Evolutionary conservation across 768 basidiomycete species (phyloP).

Genomic region (Amanita muscaria): DNA sequence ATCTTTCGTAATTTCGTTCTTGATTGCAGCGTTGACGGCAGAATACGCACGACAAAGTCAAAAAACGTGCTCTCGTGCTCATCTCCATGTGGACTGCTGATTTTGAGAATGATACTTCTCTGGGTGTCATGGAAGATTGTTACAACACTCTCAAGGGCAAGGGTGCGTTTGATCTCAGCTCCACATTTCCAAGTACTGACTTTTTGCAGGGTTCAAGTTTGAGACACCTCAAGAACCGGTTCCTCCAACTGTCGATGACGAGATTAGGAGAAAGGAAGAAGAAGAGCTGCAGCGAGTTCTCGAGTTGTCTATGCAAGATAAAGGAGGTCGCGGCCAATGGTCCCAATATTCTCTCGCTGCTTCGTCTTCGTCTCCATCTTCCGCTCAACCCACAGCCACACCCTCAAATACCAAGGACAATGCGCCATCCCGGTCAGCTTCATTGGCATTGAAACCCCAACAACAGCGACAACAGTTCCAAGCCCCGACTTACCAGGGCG

Average conservation of each 20-base stretch:
- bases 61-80: slow-evolving; percentile 57
- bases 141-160: slow-evolving; percentile 76
- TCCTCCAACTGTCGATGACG: slow-evolving; percentile 69
- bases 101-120: slow-evolving; percentile 68
- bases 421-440: slow-evolving; percentile 13
- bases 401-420: slow-evolving; percentile 9
- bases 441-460: slow-evolving; percentile 17
- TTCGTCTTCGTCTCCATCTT: neutral
- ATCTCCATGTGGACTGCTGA: slow-evolving; percentile 81
- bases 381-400: slow-evolving; percentile 13
- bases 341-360: slow-evolving; percentile 27
- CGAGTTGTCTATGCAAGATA: slow-evolving; percentile 89
- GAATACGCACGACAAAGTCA: slow-evolving; percentile 92
- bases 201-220: slow-evolving; percentile 58
- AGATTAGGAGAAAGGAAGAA: slow-evolving; percentile 76
- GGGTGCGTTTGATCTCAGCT: slow-evolving; percentile 37
- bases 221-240: slow-evolving; percentile 51
- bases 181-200: neutral
- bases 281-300: slow-evolving; percentile 91
- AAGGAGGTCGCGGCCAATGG: slow-evolving; percentile 66
- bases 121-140: slow-evolving; percentile 89
- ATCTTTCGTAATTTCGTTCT: too few species aligned
- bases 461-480: slow-evolving; percentile 9
- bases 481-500: slow-evolving; percentile 34
- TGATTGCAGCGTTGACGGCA: too few species aligned